Evolutionary conservation across 2,329 filamentous ascomycete species (phyloP).

Genomic region (Cytospora leucostoma): DNA sequence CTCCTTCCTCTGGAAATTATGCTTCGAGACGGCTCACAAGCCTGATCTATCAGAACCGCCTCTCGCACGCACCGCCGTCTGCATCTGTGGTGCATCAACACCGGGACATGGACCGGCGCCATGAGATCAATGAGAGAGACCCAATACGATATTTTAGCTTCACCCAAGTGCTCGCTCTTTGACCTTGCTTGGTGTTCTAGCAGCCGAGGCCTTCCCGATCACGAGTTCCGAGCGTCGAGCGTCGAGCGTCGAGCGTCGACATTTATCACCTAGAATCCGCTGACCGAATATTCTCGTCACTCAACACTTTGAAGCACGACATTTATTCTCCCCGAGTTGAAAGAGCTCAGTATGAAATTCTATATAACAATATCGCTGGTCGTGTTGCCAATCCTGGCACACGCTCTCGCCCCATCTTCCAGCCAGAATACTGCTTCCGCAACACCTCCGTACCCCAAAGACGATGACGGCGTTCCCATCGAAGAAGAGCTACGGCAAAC

Average conservation of each 20-base stretch:
- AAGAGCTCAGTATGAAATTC: not conserved
- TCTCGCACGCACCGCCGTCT: not conserved
- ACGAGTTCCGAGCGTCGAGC: too few relatives aligned
- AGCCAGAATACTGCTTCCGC: not conserved
- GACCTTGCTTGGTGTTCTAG: not conserved
- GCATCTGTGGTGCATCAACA: not conserved
- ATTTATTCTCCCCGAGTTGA: too few relatives aligned
- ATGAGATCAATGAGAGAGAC: not conserved
- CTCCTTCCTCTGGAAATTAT: too few relatives aligned
- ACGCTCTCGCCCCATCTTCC: not conserved
- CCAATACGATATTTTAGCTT: slow-evolving; percentile 1
- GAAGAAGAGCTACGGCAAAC: not conserved
- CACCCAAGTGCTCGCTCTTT: not conserved
- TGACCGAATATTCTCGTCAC: not conserved
- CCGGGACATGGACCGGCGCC: not conserved
- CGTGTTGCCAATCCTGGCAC: slow-evolving; percentile 2
- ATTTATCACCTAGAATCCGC: not conserved
- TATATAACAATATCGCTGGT: not conserved
- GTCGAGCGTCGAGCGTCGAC: too few relatives aligned
- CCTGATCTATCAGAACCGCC: not conserved
- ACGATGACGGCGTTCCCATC: not conserved
- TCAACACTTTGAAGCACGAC: not conserved
- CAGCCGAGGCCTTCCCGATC: not conserved
- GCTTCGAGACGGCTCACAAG: not conserved
- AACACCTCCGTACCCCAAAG: not conserved